Base-by-base conservation (phyloP, 225 moss, liverwort and hornwort species). In the Polytrichum commune region DNA sequence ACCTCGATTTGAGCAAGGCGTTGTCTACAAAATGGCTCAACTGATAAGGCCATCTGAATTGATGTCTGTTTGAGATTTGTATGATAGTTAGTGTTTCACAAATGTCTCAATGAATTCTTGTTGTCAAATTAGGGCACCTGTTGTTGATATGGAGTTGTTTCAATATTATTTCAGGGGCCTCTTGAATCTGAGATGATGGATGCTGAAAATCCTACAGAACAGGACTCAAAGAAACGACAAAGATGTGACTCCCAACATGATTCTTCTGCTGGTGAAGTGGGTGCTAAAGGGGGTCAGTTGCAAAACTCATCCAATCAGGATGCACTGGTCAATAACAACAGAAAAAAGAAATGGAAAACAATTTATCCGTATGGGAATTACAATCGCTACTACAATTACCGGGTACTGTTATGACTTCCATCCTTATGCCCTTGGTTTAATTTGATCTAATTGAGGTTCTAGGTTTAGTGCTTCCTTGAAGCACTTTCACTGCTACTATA, bases 311-410 rank as follows among this genome's bases (percentile, higher is more conserved):
- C 53, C 46, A 9, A 56, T 27, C 33, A 63, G 18, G 71, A 62
- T 32, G 9, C 29, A 6, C 32, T 35, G 19, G 24, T 24, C 16
- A 62, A 53, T 7, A 8, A 20, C 8, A 46, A 38, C 16, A 76
- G 63, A 20, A 76, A 77, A 38, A 80, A 84, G 72, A 85, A 82
- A 55, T 78, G 80, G 56, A 91, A 87, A 56, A n/a, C 68, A 7
- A 75, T 91, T 18, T 90, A 80, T 68, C 85, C 82, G 46, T 98
- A 83, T 32, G 97, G 97, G 55, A 98, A 98, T 80, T 98, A 98
- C 73, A 79, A 83, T 69, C 86, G 82, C 71, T 98, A 98, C 75
- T 98, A 98, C 68, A 93, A 95, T 0, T 95, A 98, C 70, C 86
- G 95, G 85, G 97, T 98, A 74, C 33, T 66, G 9, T 58, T 57